Evolutionary conservation across 306 rosid species (phyloP).

Genomic region (Sicyos baderoa): DNA sequence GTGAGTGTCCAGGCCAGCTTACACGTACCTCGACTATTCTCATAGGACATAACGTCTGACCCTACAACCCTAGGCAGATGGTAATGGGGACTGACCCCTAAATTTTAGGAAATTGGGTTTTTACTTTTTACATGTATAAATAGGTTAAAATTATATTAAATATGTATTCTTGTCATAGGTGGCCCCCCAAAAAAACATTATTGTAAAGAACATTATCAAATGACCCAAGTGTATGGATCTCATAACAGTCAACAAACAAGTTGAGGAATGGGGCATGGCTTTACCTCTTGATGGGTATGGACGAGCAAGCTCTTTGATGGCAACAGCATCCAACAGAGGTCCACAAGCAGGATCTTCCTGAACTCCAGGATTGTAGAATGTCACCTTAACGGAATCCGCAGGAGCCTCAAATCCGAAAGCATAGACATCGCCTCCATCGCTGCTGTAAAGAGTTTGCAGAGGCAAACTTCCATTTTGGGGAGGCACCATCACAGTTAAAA

Average conservation of each 20-base stretch:
- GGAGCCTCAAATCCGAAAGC: constrained; percentile 68
- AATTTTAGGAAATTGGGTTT: too few species aligned
- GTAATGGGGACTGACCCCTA: too few species aligned
- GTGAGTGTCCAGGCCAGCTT: too few species aligned
- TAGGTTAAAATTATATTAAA: too few species aligned
- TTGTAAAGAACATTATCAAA: neutral
- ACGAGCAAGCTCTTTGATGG: constrained; percentile 68
- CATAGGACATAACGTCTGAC: too few species aligned
- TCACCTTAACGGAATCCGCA: constrained; percentile 38
- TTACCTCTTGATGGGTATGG: constrained; percentile 68
- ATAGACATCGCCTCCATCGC: constrained; percentile 70
- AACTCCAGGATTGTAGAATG: constrained; percentile 83
- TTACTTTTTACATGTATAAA: too few species aligned
- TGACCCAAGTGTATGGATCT: neutral
- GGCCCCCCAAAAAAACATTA: too few species aligned
- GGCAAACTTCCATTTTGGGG: constrained; percentile 81
- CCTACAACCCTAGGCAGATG: too few species aligned
- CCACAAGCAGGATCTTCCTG: constrained; percentile 93
- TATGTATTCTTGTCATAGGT: too few species aligned
- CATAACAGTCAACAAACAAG: neutral
- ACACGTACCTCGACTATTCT: too few species aligned
- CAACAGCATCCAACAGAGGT: constrained; percentile 88
- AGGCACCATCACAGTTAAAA: constrained; percentile 60
- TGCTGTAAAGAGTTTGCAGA: constrained; percentile 69
- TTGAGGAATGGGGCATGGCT: neutral